Percentiles rank a stretch among this genome's conserved stretches.
Evolutionary conservation across 306 rosid species (phyloP).

Genomic region (Ceratonia siliqua): DNA sequence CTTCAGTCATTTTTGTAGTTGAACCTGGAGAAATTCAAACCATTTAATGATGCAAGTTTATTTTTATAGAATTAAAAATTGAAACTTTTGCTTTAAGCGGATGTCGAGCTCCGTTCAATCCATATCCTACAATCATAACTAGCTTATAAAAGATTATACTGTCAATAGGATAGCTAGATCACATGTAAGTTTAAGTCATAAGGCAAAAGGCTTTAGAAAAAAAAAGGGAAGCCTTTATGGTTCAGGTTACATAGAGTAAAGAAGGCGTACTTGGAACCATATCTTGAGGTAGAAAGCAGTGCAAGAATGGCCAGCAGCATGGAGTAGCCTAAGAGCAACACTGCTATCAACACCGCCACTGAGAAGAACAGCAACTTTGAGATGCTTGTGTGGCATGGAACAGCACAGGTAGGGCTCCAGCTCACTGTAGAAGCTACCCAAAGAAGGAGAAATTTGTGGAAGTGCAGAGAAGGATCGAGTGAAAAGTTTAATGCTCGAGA

Average conservation of each 20-base stretch:
- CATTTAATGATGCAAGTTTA: no score
- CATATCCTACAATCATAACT: not conserved
- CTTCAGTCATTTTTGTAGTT: no score
- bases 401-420: slow-evolving; percentile 55
- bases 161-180: not conserved
- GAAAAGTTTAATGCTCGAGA: slow-evolving; percentile 26
- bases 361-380: slow-evolving; percentile 75
- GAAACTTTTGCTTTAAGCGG: not conserved
- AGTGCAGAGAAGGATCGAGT: slow-evolving; percentile 21
- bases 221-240: not conserved
- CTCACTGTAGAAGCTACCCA: slow-evolving; percentile 37
- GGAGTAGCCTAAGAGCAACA: slow-evolving; percentile 86
- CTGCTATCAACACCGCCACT: slow-evolving; percentile 97
- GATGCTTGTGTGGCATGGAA: slow-evolving; percentile 58
- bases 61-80: not conserved
- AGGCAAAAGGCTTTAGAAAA: not conserved
- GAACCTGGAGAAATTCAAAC: no score
- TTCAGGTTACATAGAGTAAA: not conserved
- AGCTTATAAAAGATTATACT: not conserved
- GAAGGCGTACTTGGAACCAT: slow-evolving; percentile 75
- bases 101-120: not conserved
- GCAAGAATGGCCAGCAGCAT: slow-evolving; percentile 87
- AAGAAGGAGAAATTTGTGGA: slow-evolving; percentile 35
- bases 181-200: not conserved
- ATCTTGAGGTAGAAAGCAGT: slow-evolving; percentile 90